phyloP scores from a whole-genome alignment of 2,329 filamentous ascomycete genomes.

The Aspergillus fructus region DNA sequence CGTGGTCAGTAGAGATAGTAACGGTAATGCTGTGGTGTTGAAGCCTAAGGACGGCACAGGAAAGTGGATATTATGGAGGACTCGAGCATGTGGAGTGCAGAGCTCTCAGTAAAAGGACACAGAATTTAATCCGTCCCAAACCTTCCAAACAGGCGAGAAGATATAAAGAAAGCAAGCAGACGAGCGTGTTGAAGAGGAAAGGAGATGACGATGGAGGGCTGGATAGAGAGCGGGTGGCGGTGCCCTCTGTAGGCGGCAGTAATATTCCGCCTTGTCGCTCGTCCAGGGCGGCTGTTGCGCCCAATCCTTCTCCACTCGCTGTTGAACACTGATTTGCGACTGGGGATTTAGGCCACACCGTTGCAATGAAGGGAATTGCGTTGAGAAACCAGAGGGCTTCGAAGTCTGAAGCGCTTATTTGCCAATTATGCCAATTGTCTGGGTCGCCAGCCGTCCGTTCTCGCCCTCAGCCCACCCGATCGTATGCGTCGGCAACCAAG shows the following conservation, averaged over 20 bases:
- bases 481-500: slow-evolving; percentile 17
- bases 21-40: slow-evolving; percentile 8
- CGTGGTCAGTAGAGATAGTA: slow-evolving; percentile 10
- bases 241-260: slow-evolving; percentile 21
- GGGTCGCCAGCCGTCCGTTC: slow-evolving; percentile 21
- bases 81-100: slow-evolving; percentile 13
- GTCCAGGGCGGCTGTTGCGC: slow-evolving; percentile 2
- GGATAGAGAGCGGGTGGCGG: slow-evolving; percentile 17
- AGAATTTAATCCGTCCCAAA: no score
- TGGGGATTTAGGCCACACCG: slow-evolving; percentile 1
- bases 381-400: slow-evolving; percentile 28
- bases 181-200: slow-evolving; percentile 7
- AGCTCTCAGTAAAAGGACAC: not conserved
- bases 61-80: slow-evolving; percentile 10
- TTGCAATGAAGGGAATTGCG: slow-evolving; percentile 37
- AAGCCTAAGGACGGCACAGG: slow-evolving; percentile 1
- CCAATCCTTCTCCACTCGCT: slow-evolving; percentile 12
- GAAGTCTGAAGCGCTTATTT: slow-evolving; percentile 29
- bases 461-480: slow-evolving; percentile 21
- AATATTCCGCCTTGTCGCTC: slow-evolving; percentile 30
- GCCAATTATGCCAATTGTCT: slow-evolving; percentile 41
- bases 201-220: slow-evolving; percentile 24
- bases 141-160: not conserved
- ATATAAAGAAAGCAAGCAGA: slow-evolving; percentile 6
- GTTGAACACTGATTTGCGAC: not conserved